Conservation (phyloP, 73 alveolate species). For the Paramecium tetraurelia region DNA sequence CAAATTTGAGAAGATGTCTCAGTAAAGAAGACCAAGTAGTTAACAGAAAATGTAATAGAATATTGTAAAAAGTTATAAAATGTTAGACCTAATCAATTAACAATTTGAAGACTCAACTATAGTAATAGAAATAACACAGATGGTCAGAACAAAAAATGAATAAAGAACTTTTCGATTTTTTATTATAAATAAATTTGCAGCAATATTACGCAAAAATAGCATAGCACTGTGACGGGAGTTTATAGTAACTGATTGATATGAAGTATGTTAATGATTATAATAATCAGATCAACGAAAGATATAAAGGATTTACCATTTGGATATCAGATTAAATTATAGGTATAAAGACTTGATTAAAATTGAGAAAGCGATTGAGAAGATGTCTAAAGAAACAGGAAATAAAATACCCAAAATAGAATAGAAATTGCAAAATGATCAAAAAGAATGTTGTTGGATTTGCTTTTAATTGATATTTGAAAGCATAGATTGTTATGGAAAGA, state of each 20-base stretch:
- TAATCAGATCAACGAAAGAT: neutral
- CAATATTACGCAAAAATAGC: neutral
- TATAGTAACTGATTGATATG: neutral
- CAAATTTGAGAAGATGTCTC: neutral
- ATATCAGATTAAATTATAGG: neutral
- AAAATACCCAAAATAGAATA: neutral
- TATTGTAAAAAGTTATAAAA: neutral
- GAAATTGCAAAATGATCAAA: neutral
- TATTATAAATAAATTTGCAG: neutral
- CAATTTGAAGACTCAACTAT: neutral
- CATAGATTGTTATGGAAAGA: neutral
- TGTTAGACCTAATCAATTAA: neutral
- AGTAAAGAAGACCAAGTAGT: neutral
- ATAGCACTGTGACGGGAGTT: neutral
- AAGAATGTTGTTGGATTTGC: slow-evolving; percentile 17
- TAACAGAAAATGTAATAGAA: neutral
- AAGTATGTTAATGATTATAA: neutral
- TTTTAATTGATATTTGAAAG: neutral
- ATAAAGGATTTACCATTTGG: neutral
- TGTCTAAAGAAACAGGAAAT: neutral
- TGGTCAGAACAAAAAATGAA: neutral
- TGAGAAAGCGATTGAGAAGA: slow-evolving; percentile 21
- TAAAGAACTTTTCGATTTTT: neutral
- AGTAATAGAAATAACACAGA: neutral
- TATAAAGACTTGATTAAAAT: neutral